phyloP scores from a whole-genome alignment of 805 yeast genomes.

The Candida dajiaensis region DNA sequence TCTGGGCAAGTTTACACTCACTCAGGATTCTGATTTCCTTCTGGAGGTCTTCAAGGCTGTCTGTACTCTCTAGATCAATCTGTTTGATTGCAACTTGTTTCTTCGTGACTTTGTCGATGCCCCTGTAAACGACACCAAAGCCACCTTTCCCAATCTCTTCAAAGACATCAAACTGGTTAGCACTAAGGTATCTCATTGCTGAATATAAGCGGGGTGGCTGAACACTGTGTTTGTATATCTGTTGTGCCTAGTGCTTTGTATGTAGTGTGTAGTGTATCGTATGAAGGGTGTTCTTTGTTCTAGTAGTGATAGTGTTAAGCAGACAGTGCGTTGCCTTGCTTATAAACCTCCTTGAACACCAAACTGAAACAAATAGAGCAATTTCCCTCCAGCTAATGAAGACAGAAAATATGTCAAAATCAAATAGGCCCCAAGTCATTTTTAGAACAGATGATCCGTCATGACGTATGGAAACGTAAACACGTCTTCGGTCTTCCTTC shows the following conservation, averaged over 20 bases:
- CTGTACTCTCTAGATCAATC: conserved; percentile 82
- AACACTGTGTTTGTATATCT: no score
- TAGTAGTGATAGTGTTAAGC: not conserved
- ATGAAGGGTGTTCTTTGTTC: no score
- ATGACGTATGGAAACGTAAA: conserved; percentile 7
- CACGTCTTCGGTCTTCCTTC: conserved; percentile 2
- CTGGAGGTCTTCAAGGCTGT: conserved; percentile 89
- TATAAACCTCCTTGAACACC: no score
- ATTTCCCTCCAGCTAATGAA: not conserved
- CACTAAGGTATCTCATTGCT: conserved; percentile 23
- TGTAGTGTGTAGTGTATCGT: not conserved
- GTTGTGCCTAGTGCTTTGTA: not conserved
- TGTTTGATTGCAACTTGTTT: conserved; percentile 90
- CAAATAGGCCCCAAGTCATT: not conserved
- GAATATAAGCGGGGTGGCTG: not conserved
- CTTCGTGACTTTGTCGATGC: conserved; percentile 60
- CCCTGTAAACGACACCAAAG: conserved; percentile 95
- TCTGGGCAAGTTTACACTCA: conserved; percentile 73
- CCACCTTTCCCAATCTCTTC: conserved; percentile 95
- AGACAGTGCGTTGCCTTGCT: no score
- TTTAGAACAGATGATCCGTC: not conserved
- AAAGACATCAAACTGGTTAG: conserved; percentile 36
- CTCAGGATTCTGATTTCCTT: conserved; percentile 83
- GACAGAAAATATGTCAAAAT: not conserved
- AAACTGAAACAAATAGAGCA: no score